phyloP scores from a whole-genome alignment of 2,329 filamentous ascomycete species.

The Alternaria panax region DNA sequence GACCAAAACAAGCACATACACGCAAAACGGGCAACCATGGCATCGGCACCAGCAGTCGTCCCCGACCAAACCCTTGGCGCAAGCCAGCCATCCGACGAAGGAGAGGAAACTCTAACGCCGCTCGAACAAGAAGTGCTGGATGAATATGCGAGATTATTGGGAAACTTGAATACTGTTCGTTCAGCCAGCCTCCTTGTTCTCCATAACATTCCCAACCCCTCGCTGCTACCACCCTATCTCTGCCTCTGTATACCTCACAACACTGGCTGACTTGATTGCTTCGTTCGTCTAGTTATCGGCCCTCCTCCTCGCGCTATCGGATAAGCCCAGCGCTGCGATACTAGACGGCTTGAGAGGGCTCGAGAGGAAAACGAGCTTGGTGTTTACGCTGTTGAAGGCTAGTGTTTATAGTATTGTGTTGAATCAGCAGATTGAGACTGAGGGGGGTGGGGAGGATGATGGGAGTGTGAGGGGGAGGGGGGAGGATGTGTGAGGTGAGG shows the following conservation, averaged over 20 bases:
- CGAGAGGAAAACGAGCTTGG: slow-evolving; percentile 91
- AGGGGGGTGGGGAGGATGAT: not conserved
- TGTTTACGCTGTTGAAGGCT: slow-evolving; percentile 95
- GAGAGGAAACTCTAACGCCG: slow-evolving; percentile 64
- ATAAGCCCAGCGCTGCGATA: slow-evolving; percentile 71
- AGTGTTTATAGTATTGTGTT: slow-evolving; percentile 98
- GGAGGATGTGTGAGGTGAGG: not conserved
- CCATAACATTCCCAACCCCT: too few relatives aligned
- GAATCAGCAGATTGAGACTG: slow-evolving; percentile 76
- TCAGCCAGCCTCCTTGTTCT: not conserved
- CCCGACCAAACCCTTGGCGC: not conserved
- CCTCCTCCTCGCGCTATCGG: slow-evolving; percentile 72
- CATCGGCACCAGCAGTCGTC: slow-evolving; percentile 15
- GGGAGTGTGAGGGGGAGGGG: not conserved
- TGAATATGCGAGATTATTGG: slow-evolving; percentile 85
- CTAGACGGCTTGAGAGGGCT: slow-evolving; percentile 85
- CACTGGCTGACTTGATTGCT: not conserved
- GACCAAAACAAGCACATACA: not conserved
- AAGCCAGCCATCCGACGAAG: slow-evolving; percentile 6
- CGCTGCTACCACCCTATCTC: too few relatives aligned
- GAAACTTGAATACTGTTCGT: slow-evolving; percentile 87
- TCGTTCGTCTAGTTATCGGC: slow-evolving; percentile 57
- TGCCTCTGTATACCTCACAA: not conserved
- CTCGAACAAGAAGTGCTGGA: slow-evolving; percentile 94
- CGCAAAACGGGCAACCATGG: too few relatives aligned